phyloP scores from a whole-genome alignment of 2,329 filamentous ascomycete genomes.

The Phyllachora maydis region DNA sequence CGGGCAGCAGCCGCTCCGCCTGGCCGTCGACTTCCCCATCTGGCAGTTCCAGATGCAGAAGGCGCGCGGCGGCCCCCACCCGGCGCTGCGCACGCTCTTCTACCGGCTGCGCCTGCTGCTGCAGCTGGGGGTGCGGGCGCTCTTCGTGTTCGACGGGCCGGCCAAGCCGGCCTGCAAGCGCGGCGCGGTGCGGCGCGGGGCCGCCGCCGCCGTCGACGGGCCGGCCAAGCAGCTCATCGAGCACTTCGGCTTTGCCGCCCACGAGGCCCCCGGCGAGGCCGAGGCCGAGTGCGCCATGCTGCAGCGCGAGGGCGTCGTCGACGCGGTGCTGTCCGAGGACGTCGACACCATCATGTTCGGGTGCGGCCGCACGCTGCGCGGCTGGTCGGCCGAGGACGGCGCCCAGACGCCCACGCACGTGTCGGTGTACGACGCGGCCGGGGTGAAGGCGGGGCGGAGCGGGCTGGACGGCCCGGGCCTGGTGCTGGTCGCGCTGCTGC shows the following conservation, averaged over 20 bases:
- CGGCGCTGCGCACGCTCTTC: slow-evolving; percentile 78
- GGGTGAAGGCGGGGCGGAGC: slow-evolving; percentile 23
- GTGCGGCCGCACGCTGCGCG: slow-evolving; percentile 55
- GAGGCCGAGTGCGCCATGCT: slow-evolving; percentile 88
- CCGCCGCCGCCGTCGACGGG: slow-evolving; percentile 44
- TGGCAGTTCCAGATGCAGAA: slow-evolving; percentile 93
- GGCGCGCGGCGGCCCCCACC: slow-evolving; percentile 63
- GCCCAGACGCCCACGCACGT: slow-evolving; percentile 66
- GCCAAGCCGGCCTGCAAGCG: slow-evolving; percentile 55
- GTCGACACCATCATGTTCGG: slow-evolving; percentile 98
- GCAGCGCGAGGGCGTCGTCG: slow-evolving; percentile 64
- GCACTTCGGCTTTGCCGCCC: slow-evolving; percentile 65
- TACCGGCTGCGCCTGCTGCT: slow-evolving; percentile 53
- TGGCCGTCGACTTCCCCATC: slow-evolving; percentile 89
- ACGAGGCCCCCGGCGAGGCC: slow-evolving; percentile 83
- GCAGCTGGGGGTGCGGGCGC: slow-evolving; percentile 23
- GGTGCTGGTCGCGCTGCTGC: slow-evolving; percentile 86
- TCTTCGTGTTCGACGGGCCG: slow-evolving; percentile 33
- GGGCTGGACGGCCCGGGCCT: slow-evolving; percentile 71
- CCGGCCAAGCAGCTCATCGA: slow-evolving; percentile 68
- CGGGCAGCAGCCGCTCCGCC: slow-evolving; percentile 52
- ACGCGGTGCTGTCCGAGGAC: slow-evolving; percentile 89
- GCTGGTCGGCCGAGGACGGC: slow-evolving; percentile 57
- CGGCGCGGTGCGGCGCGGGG: slow-evolving; percentile 49
- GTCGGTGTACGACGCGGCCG: slow-evolving; percentile 50